These are phyloP conservation scores for Byssoonygena ceratinophila DNA, from an alignment of 2,329 filamentous ascomycete species.

Conservation along the genomic window DNA sequence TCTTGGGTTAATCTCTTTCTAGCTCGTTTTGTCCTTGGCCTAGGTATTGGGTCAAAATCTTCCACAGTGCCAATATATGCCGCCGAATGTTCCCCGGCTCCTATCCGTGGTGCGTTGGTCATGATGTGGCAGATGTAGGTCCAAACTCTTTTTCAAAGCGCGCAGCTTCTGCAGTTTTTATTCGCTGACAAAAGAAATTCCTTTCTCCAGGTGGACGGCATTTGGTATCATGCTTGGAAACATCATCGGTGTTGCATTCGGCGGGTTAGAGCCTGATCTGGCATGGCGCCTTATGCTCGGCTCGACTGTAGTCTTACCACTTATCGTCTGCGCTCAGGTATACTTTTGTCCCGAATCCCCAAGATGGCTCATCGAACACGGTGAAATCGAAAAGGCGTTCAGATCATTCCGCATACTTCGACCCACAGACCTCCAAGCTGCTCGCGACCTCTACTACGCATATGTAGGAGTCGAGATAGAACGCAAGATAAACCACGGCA, in stretches of 20 bases:
- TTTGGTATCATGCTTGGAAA: slow-evolving; percentile 41
- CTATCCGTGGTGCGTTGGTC: slow-evolving; percentile 41
- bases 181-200: no score
- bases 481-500: slow-evolving; percentile 41
- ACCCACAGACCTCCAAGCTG: slow-evolving; percentile 44
- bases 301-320: slow-evolving; percentile 52
- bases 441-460: slow-evolving; percentile 48
- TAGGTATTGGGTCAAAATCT: slow-evolving; percentile 36
- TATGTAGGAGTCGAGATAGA: slow-evolving; percentile 53
- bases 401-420: slow-evolving; percentile 41
- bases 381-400: slow-evolving; percentile 39
- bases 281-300: slow-evolving; percentile 61
- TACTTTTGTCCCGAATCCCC: slow-evolving; percentile 53
- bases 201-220: slow-evolving; percentile 33
- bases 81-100: slow-evolving; percentile 40
- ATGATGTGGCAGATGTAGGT: slow-evolving; percentile 45
- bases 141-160: no score
- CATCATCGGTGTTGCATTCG: slow-evolving; percentile 41
- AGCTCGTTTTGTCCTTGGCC: slow-evolving; percentile 35
- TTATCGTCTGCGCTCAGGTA: slow-evolving; percentile 50
- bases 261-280: slow-evolving; percentile 38
- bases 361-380: slow-evolving; percentile 43
- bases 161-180: no score
- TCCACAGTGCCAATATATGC: slow-evolving; percentile 41
- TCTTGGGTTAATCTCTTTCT: slow-evolving; percentile 36